A percentile compares a stretch with the other conserved stretches of the same genome.
These are phyloP conservation scores for Talaromyces sp. DNA, from an alignment of 2,329 filamentous ascomycete species.

Conservation along the genomic window DNA sequence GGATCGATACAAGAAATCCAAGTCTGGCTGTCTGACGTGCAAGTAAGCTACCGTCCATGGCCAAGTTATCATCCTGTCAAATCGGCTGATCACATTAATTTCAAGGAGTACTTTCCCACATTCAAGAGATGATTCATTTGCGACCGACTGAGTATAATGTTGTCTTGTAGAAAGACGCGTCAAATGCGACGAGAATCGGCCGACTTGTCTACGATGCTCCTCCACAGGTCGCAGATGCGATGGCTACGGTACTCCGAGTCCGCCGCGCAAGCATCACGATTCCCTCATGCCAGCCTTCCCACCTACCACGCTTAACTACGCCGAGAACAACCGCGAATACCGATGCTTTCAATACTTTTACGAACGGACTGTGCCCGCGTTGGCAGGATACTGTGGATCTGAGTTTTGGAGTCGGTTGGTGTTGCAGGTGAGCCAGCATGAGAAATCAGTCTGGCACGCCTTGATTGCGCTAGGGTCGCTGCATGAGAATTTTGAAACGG, in stretches of 20 bases:
- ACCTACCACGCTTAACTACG: neutral
- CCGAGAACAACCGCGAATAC: conserved; percentile 22
- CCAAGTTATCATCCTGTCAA: neutral
- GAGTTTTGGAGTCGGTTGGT: conserved; percentile 28
- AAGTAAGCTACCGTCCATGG: conserved; percentile 5
- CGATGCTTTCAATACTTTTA: conserved; percentile 33
- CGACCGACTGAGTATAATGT: neutral
- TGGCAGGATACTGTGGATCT: conserved; percentile 26
- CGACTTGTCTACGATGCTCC: conserved; percentile 28
- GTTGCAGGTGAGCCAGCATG: conserved; percentile 26
- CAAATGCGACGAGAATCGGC: conserved; percentile 34
- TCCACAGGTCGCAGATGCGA: conserved; percentile 33
- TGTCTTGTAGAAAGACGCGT: conserved; percentile 25
- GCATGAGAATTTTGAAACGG: conserved; percentile 25
- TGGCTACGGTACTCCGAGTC: conserved; percentile 22
- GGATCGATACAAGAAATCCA: conserved; percentile 10
- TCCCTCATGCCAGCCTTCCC: neutral
- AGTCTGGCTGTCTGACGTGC: conserved; percentile 17
- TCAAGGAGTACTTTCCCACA: conserved; percentile 2
- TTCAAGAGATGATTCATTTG: no score
- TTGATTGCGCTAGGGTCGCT: conserved; percentile 29
- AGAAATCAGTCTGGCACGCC: conserved; percentile 27
- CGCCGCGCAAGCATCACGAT: conserved; percentile 10
- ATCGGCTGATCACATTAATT: neutral
- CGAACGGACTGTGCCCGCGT: conserved; percentile 26